Percentiles rank a stretch among this genome's conserved stretches.
phyloP scores from a whole-genome alignment of 306 rosid genomes.

The Mimosa pudica region DNA sequence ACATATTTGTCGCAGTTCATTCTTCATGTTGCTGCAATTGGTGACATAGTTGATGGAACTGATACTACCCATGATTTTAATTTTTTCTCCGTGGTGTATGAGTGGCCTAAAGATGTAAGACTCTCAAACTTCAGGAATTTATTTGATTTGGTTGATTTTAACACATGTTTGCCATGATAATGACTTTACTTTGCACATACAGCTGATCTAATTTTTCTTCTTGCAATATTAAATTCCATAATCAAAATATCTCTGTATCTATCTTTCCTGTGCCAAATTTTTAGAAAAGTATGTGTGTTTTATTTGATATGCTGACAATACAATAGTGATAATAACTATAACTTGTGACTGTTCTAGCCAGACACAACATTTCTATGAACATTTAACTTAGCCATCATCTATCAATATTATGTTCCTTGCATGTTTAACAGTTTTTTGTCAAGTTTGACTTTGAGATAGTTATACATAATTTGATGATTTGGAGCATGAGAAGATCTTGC shows the following conservation, averaged over 20 bases:
- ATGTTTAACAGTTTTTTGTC: not conserved
- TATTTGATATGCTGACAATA: constrained; percentile 13
- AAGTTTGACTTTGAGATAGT: constrained; percentile 10
- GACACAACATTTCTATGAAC: not conserved
- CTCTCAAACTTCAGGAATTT: constrained; percentile 42
- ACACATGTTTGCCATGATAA: constrained; percentile 14
- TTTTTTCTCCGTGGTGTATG: constrained; percentile 87
- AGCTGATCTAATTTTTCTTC: not conserved
- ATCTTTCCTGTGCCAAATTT: constrained; percentile 12
- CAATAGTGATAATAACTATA: not conserved
- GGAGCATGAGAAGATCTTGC: constrained; percentile 26
- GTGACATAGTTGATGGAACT: constrained; percentile 96
- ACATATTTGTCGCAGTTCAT: constrained; percentile 90
- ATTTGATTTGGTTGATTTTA: constrained; percentile 34
- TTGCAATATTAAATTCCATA: not conserved
- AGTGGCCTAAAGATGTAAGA: constrained; percentile 99
- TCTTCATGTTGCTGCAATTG: constrained; percentile 95
- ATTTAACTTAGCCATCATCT: not conserved
- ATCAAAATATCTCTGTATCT: constrained; percentile 8
- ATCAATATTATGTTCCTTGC: constrained; percentile 9
- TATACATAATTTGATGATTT: constrained; percentile 22
- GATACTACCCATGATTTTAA: constrained; percentile 98
- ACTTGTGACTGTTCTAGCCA: constrained; percentile 14
- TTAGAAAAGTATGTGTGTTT: constrained; percentile 11
- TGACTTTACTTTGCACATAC: constrained; percentile 17